phyloP scores from a whole-genome alignment of 2,329 filamentous ascomycete genomes.

The Phoma sp. region DNA sequence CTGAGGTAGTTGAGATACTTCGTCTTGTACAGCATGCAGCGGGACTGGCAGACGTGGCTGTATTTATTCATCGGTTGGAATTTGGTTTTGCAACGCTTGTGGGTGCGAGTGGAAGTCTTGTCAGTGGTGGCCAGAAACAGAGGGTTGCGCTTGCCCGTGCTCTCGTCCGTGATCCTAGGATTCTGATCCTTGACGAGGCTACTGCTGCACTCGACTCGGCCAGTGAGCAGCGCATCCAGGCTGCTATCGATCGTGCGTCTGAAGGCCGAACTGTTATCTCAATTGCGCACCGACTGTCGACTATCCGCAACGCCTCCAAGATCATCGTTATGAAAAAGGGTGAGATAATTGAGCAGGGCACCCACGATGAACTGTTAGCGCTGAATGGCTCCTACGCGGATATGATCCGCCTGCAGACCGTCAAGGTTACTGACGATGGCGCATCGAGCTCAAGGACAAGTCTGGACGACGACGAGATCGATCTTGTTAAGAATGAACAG shows the following conservation, averaged over 20 bases:
- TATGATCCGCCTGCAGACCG: conserved; percentile 56
- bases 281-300: conserved; percentile 49
- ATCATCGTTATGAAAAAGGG: conserved; percentile 50
- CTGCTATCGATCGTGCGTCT: conserved; percentile 43
- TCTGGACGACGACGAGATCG: conserved; percentile 28
- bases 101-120: conserved; percentile 60
- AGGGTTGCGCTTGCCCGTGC: conserved; percentile 63
- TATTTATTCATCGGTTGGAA: conserved; percentile 62
- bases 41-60: conserved; percentile 63
- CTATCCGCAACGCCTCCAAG: conserved; percentile 44
- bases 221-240: conserved; percentile 62
- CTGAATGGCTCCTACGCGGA: conserved; percentile 54
- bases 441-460: conserved; percentile 29
- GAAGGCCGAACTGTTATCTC: conserved; percentile 46
- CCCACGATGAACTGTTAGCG: conserved; percentile 41
- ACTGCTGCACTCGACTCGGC: conserved; percentile 66
- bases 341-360: conserved; percentile 46
- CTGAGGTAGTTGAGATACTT: conserved; percentile 55
- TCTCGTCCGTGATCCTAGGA: conserved; percentile 62
- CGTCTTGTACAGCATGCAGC: conserved; percentile 58
- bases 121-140: conserved; percentile 66
- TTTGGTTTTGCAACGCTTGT: conserved; percentile 57
- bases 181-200: conserved; percentile 67
- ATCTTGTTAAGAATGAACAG: conserved; percentile 30
- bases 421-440: conserved; percentile 49